Conservation (phyloP, 1,284 basidiomycete genomes). For the Naganishia cerealis region DNA sequence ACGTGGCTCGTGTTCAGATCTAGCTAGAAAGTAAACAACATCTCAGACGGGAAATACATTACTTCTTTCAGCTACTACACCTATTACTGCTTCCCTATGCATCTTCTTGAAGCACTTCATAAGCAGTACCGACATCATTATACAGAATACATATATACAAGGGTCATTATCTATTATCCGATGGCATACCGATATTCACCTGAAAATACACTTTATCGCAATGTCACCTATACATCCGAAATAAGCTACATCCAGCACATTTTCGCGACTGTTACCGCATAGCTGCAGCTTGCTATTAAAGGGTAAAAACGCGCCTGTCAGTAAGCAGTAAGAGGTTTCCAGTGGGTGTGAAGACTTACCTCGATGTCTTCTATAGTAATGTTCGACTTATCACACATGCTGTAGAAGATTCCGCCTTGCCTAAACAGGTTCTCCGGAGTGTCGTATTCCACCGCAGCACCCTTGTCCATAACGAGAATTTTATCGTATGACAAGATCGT, state of each 20-base stretch:
- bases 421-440: conserved; percentile 71
- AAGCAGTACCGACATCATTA: too few relatives aligned
- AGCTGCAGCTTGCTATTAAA: conserved; percentile 14
- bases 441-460: conserved; percentile 70
- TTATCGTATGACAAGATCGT: conserved; percentile 79
- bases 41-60: too few relatives aligned
- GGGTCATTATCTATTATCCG: background rate
- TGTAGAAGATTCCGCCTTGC: conserved; percentile 70
- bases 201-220: background rate
- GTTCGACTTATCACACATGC: conserved; percentile 71
- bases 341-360: conserved; percentile 1
- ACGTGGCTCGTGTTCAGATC: too few relatives aligned
- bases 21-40: too few relatives aligned
- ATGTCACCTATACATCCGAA: background rate
- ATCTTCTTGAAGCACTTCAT: too few relatives aligned
- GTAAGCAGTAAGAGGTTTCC: background rate
- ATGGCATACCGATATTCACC: background rate
- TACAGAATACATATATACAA: background rate
- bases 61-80: too few relatives aligned
- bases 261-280: background rate
- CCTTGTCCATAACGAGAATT: conserved; percentile 69
- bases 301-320: background rate
- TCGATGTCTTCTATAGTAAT: conserved; percentile 67
- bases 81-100: too few relatives aligned
- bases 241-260: background rate